These are phyloP conservation scores for Colletotrichum abscissum DNA, from an alignment of 2,329 filamentous ascomycete species.

Conservation along the genomic window DNA sequence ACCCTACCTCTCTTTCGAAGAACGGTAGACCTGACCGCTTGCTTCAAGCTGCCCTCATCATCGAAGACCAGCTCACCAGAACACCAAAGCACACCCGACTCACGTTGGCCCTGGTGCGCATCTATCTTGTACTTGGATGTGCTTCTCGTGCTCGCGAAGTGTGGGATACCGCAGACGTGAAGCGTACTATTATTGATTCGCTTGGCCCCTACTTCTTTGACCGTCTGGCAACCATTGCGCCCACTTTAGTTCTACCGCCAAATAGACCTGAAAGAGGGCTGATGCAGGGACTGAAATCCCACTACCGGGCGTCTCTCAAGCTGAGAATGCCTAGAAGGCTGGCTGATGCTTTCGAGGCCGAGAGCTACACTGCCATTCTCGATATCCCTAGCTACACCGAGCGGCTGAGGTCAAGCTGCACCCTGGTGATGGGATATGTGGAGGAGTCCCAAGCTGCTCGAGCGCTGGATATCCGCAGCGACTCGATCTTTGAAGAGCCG, in stretches of 20 bases:
- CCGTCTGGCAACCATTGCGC: conserved; percentile 63
- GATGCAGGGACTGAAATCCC: conserved; percentile 54
- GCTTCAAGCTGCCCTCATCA: conserved; percentile 60
- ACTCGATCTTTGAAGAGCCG: conserved; percentile 54
- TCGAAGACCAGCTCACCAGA: conserved; percentile 60
- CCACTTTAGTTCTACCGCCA: conserved; percentile 49
- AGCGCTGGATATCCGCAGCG: conserved; percentile 52
- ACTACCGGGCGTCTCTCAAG: conserved; percentile 59
- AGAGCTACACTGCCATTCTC: conserved; percentile 63
- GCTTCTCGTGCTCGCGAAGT: conserved; percentile 57
- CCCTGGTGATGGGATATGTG: conserved; percentile 61
- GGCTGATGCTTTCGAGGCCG: conserved; percentile 60
- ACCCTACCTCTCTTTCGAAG: conserved; percentile 2
- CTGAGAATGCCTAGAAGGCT: conserved; percentile 55
- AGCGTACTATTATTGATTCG: conserved; percentile 68
- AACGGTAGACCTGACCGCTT: conserved; percentile 44
- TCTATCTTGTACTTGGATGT: conserved; percentile 64
- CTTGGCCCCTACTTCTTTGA: conserved; percentile 67
- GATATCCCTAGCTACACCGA: conserved; percentile 58
- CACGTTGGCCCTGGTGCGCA: conserved; percentile 61
- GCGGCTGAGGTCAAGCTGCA: conserved; percentile 60
- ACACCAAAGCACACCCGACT: conserved; percentile 59
- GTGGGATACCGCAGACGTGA: conserved; percentile 64
- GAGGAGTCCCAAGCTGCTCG: conserved; percentile 62
- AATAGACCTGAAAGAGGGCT: conserved; percentile 42